Evolutionary conservation across 345 rosid genomes (phyloP).

Genomic region (Eucalyptus pauciflora): DNA sequence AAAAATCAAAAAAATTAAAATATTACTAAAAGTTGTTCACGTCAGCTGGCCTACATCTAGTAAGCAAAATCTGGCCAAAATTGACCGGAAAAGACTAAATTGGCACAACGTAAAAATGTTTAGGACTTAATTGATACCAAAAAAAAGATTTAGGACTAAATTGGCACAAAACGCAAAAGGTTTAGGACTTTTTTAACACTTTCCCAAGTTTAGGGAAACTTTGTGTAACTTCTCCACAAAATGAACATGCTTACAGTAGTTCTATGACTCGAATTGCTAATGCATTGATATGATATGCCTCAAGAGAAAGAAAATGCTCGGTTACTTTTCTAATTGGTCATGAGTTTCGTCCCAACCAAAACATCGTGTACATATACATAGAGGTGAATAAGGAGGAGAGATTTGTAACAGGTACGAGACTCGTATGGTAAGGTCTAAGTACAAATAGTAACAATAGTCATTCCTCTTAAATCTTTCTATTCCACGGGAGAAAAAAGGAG

Average conservation of each 20-base stretch:
- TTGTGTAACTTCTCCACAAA: not conserved
- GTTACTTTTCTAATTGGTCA: not conserved
- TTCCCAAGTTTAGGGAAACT: not conserved
- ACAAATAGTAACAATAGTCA: not conserved
- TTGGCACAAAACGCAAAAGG: no score
- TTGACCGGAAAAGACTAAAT: no score
- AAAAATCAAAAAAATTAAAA: no score
- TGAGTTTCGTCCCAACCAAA: not conserved
- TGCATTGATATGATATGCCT: not conserved
- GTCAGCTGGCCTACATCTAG: fast-evolving
- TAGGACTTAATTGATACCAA: no score
- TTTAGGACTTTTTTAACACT: no score
- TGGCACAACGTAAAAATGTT: no score
- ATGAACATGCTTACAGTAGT: not conserved
- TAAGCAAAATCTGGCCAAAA: no score
- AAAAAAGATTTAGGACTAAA: no score
- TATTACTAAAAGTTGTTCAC: no score
- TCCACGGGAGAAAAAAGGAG: not conserved
- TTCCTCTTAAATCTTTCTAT: not conserved
- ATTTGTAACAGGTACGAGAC: not conserved
- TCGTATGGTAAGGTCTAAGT: not conserved
- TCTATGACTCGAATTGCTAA: not conserved
- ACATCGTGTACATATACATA: not conserved
- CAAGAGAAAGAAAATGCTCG: not conserved
- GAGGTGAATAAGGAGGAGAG: not conserved